Evolutionary conservation across 2,329 filamentous ascomycete species (phyloP), one percentile per base, ranked within the genome.

Genomic region (Colletotrichum aenigma): DNA sequence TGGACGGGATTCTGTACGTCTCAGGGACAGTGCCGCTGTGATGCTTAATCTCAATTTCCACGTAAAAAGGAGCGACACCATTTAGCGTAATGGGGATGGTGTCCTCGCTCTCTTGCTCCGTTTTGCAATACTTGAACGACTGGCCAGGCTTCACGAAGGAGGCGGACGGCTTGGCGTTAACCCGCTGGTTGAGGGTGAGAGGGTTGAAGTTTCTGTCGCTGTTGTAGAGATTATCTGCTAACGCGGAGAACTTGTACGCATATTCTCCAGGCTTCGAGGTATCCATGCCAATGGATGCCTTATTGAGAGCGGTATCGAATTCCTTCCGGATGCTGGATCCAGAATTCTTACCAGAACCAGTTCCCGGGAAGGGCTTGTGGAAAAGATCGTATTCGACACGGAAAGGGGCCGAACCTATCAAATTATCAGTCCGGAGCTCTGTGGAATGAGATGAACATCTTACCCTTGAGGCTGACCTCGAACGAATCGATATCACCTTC

Each of bases 41-140:
- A 81, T 98, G 96, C 86, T 96, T 98, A 85, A 99, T 95, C 81
- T 96, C 96, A 28, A 98, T 90, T 83, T 98, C 97, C 6, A 99
- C 88, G 64, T 93, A 93, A 86, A 99, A 99, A 0, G 97, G 97
- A 8, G 96, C 92, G 18, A 93, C 88, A 52, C 97, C 97, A 75
- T 94, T 94, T 21, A 99, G 89, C 3, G 91, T 93, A 75, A 99
- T 94, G 0, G 96, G 96, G 70, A 99, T 98, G 55, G 91, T 92
- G 81, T 99, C 96, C 80, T 97, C 95, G 36, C 93, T 92, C 70
- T 92, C 92, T 66, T 94, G 91, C 80, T 98, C 95, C 64, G 96
- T 93, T 83, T 96, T 94, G 86, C 97, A 99, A 85, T 96, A 98
- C 83, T 97, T 98, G 88, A 98, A 98, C 1, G 95, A 96, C 84